Base-by-base conservation (phyloP, 2,329 filamentous ascomycete species). In the Xylariaceae sp. region DNA sequence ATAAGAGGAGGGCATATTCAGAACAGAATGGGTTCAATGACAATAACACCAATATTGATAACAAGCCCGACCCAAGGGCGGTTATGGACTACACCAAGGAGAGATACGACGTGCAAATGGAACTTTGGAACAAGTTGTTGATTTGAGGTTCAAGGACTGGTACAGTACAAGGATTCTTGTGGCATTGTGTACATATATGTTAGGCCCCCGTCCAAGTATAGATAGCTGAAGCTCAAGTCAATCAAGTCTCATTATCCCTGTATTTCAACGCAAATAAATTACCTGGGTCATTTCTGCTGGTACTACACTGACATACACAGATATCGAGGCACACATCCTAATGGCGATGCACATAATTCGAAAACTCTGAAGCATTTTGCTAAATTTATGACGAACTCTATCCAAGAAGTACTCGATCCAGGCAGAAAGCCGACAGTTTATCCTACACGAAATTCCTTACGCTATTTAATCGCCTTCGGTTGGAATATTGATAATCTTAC, bases 341-440 rank as follows among this genome's bases (percentile, higher is more conserved):
- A 44, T 19, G 29, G 23, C 9, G 50, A 14, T 47, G 16, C 26
- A 5, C 29, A 51, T 19, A 42, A 20, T 18, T 40, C 51, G 32
- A 51, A 51, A 19, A 51, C 43, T 43, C 20, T 56, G 23, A 56
- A 56, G 29, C 23, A 47, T 41, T 56, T 56, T 42, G 52, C 52
- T 32, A 47, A 51, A 20, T 56, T 56, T 29, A 56, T 56, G 21
- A 41, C n/a, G 21, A 55, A 42, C 2, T 55, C 5, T 32, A 46
- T 46, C 29, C n/a, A 21, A 41, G 48, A 41, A 4, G 21, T 51
- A 14, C 29, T 56, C 26, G 42, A 51, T 40, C 42, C 42, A 18
- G 46, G 20, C 29, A 47, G 53, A 40, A 56, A 40, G 18, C 12
- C 42, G 1, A 56, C 53, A 20, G 42, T 56, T 29, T 26, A 56